These are phyloP conservation scores for Pyronema omphalodes DNA, from an alignment of 495 filamentous ascomycete species.

Conservation along the genomic window DNA sequence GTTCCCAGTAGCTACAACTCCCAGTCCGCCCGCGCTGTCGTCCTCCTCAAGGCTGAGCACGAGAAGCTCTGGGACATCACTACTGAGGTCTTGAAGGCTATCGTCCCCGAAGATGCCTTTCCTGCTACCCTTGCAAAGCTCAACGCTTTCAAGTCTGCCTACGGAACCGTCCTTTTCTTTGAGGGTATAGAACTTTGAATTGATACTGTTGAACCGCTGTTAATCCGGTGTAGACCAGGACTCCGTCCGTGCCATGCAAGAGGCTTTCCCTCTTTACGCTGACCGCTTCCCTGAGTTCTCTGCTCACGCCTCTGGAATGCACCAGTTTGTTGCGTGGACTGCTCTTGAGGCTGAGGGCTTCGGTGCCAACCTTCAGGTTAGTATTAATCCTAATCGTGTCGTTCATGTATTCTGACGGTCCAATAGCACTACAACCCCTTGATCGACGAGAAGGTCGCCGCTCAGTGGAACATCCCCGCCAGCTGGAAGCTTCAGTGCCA, in stretches of 20 bases:
- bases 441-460: slow-evolving; percentile 37
- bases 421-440: slow-evolving; percentile 47
- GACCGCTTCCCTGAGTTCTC: slow-evolving; percentile 46
- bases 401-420: background rate
- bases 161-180: slow-evolving; percentile 32
- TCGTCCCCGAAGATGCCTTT: slow-evolving; percentile 38
- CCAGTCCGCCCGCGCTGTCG: slow-evolving; percentile 41
- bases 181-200: slow-evolving; percentile 22
- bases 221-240: slow-evolving; percentile 30
- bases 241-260: slow-evolving; percentile 33
- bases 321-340: slow-evolving; percentile 48
- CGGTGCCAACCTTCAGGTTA: slow-evolving; percentile 45
- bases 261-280: slow-evolving; percentile 37
- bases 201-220: slow-evolving; percentile 1
- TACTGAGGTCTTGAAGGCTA: slow-evolving; percentile 34
- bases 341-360: slow-evolving; percentile 50
- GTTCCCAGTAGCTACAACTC: slow-evolving; percentile 43
- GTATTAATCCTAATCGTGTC: background rate
- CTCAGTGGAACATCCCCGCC: slow-evolving; percentile 38
- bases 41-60: slow-evolving; percentile 44
- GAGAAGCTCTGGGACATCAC: slow-evolving; percentile 46
- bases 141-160: slow-evolving; percentile 35
- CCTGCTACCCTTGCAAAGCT: slow-evolving; percentile 31
- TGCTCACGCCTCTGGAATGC: slow-evolving; percentile 44
- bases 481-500: slow-evolving; percentile 44